These are phyloP conservation scores for Parastagonospora avenae DNA, from an alignment of 2,329 filamentous ascomycete species.

Conservation along the genomic window DNA sequence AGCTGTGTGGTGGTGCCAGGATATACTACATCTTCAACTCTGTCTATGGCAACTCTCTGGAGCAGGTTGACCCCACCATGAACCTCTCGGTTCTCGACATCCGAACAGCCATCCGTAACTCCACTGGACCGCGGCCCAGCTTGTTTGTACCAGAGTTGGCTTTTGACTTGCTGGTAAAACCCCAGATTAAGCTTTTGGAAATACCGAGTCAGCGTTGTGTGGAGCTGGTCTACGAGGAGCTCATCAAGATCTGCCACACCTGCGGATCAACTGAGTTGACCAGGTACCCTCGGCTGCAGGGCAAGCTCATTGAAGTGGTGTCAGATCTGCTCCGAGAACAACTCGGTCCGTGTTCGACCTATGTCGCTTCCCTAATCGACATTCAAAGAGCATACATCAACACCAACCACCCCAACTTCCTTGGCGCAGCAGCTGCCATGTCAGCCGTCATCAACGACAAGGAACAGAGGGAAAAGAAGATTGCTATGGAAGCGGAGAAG, in stretches of 20 bases:
- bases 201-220: slow-evolving; percentile 95
- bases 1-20: slow-evolving; percentile 89
- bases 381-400: slow-evolving; percentile 99
- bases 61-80: slow-evolving; percentile 93
- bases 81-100: slow-evolving; percentile 96
- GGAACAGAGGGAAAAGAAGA: slow-evolving; percentile 90
- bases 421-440: slow-evolving; percentile 96
- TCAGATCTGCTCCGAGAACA: slow-evolving; percentile 93
- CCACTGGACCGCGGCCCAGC: slow-evolving; percentile 91
- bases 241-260: slow-evolving; percentile 99
- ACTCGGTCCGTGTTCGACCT: slow-evolving; percentile 83
- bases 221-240: slow-evolving; percentile 95
- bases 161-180: slow-evolving; percentile 96
- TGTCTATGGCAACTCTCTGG: slow-evolving; percentile 94
- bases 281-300: slow-evolving; percentile 89
- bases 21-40: slow-evolving; percentile 99
- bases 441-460: slow-evolving; percentile 93
- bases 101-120: slow-evolving; percentile 95
- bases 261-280: slow-evolving; percentile 94
- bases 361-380: slow-evolving; percentile 95
- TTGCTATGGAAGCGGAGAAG: slow-evolving; percentile 79
- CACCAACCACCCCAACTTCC: slow-evolving; percentile 98
- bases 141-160: slow-evolving; percentile 97
- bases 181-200: slow-evolving; percentile 96
- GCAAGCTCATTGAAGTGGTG: slow-evolving; percentile 96